Base-by-base conservation (phyloP, 148 eudicot genomes). In the Nepenthes mirabilis region DNA sequence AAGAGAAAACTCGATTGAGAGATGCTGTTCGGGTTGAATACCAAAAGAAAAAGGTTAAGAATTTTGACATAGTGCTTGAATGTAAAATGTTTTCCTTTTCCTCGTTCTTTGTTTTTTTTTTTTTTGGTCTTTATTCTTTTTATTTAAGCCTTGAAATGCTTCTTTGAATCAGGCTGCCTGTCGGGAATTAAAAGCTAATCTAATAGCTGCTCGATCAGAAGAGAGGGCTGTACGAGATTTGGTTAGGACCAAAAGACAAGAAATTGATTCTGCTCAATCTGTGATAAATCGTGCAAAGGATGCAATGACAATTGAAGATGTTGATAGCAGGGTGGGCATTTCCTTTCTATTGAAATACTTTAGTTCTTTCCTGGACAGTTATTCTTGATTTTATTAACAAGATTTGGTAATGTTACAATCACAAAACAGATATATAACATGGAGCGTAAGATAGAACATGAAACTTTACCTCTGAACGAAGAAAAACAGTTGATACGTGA, bases 401-500 rank as follows among this genome's bases (percentile, higher is more conserved):
- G 14, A 5, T 14, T 34, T 57, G 2, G 36, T 76, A 32, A 61
- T 23, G 47, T 33, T 56, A 2, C 60, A 45, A 10, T 43, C 47
- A 61, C 57, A 43, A 68, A 69, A 65, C 89, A 93, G 96, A 82
- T 93, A 62, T 56, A 63, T 32, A 55, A 52, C 60, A 71, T 86
- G 85, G 91, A 88, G 64, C 89, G 68, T 71, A 80, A 61, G 80
- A 79, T 93, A 55, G 82, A 82, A 73, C 98, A 93, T 66, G 95
- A 93, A 74, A 93, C 99, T 43, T 60, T 78, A 62, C 65, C 74
- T 34, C 69, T 93, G 67, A 84, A 77, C 58, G 96, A 83, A 72
- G 99, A 93, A 77, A 93, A 82, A 65, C 80, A 73, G 61, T 69
- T 82, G 68, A 75, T 93, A 64, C 95, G 88, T 62, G 95, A 93